Conservation (phyloP, 2,329 filamentous ascomycete species). For the Arthrinium phaeospermum region DNA sequence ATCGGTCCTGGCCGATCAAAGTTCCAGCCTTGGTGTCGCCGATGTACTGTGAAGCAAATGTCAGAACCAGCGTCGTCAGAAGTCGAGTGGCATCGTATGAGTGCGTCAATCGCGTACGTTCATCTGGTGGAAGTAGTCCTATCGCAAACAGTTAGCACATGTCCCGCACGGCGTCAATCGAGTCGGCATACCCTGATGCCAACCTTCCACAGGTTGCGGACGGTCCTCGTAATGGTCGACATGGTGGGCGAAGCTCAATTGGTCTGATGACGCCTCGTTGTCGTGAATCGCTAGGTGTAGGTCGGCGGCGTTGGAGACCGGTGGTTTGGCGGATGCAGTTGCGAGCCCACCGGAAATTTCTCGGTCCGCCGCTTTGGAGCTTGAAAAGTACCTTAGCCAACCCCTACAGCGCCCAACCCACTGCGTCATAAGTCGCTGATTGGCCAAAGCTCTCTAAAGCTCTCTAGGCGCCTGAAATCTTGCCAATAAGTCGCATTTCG, state of each 20-base stretch:
- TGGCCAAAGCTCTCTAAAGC: conserved; percentile 5
- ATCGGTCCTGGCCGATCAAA: conserved; percentile 83
- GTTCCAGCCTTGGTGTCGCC: conserved; percentile 93
- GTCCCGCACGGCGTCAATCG: conserved; percentile 5
- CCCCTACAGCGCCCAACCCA: neutral
- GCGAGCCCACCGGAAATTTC: conserved; percentile 17
- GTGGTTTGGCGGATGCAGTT: conserved; percentile 28
- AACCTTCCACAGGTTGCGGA: conserved; percentile 85
- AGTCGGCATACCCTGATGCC: conserved; percentile 75
- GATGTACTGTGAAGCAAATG: conserved; percentile 54
- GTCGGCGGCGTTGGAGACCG: conserved; percentile 32
- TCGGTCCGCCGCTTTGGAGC: conserved; percentile 10
- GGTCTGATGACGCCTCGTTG: conserved; percentile 30
- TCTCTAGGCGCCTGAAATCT: neutral
- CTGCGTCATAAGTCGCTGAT: conserved; percentile 10
- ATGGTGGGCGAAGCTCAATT: conserved; percentile 61
- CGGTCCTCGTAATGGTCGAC: conserved; percentile 88
- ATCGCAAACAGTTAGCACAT: conserved; percentile 44
- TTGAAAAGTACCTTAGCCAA: neutral
- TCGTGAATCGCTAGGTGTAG: conserved; percentile 1
- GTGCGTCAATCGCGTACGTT: conserved; percentile 67
- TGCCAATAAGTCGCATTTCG: neutral
- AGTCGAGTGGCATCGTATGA: conserved; percentile 28
- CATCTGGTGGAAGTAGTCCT: conserved; percentile 94
- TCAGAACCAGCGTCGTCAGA: conserved; percentile 27